Base-by-base conservation (phyloP, 495 filamentous ascomycete genomes). In the Penicillium longicatenatum region DNA sequence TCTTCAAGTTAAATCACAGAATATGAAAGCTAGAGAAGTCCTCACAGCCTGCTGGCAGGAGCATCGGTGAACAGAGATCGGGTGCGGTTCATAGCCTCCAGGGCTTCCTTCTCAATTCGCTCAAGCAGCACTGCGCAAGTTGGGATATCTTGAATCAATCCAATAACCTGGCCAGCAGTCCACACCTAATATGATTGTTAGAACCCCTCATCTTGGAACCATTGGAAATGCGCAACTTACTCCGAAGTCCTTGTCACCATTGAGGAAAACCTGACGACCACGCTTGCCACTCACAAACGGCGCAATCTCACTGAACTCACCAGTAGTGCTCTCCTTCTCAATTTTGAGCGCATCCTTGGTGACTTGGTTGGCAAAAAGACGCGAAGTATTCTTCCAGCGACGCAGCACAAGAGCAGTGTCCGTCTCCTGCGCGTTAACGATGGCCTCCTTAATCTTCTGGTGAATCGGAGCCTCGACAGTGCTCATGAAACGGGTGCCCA, bases 401-500 rank as follows among this genome's bases (percentile, higher is more conserved):
- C 94, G 77, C 62, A 98, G 79, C 30, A 98, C 85, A 47, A 98
- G 75, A 65, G 91, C 85, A 0, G 94, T 98, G 72, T 98, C 92
- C 21, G 86, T 91, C 79, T 98, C 94, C 58, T 90, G 79, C 3
- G 93, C 89, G 50, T 85, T 81, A 35, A 97, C 92, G 68, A 97
- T 98, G 62, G 89, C 82, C 71, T 92, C 81, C 79, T 98, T 98
- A 72, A 98, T 88, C 52, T 95, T 96, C 44, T 86, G 71, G 75
- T 98, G 94, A 54, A 98, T 92, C 1, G 94, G 94, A 43, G 90
- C 86, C 70, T 97, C 93, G 11, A 93, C 83, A 6, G 93, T 97
- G 75, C 88, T 91, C 86, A 96, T 92, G 75, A 97, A 96, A 21
- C 92, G 81, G 9, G 92, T 97, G 44, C 91, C 92, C 92, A 96